Percentiles rank a stretch among this genome's conserved stretches.
Evolutionary conservation across 2,329 filamentous ascomycete genomes (phyloP).

Genomic region (Podosphaera fusca): DNA sequence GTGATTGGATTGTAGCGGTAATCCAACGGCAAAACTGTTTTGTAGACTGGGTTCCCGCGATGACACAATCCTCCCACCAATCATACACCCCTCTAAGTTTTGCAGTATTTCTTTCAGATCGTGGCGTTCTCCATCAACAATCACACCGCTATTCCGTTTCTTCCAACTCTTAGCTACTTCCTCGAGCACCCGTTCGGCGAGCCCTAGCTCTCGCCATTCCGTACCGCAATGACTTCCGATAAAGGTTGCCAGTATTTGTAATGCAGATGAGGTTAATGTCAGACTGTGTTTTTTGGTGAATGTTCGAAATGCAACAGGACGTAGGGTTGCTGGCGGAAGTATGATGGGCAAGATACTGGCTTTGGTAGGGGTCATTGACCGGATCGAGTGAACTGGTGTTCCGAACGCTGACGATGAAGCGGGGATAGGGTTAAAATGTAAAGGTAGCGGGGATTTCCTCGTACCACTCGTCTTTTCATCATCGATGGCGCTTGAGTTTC

Average conservation of each 20-base stretch:
- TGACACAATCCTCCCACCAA: conserved; percentile 47
- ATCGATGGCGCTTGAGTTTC: not conserved
- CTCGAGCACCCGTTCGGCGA: conserved; percentile 79
- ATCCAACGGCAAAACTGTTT: conserved; percentile 39
- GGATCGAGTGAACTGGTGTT: conserved; percentile 61
- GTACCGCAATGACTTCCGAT: conserved; percentile 86
- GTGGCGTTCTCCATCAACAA: conserved; percentile 61
- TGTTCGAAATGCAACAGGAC: conserved; percentile 79
- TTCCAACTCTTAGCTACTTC: conserved; percentile 88
- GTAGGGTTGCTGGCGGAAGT: conserved; percentile 63
- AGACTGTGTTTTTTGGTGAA: conserved; percentile 97
- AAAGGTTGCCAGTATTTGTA: conserved; percentile 69
- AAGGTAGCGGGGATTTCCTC: conserved; percentile 7
- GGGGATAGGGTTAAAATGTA: conserved; percentile 35
- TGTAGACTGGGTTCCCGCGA: conserved; percentile 34
- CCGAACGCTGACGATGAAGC: conserved; percentile 82
- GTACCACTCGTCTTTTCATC: not conserved
- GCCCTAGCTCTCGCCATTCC: conserved; percentile 84
- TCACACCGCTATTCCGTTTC: conserved; percentile 64
- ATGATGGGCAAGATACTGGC: conserved; percentile 57
- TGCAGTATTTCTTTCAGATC: conserved; percentile 66
- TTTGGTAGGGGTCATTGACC: conserved; percentile 20
- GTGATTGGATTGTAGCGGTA: conserved; percentile 26
- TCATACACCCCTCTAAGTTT: conserved; percentile 70
- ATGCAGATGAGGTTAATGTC: conserved; percentile 67